These are phyloP conservation scores for Aureobasidium pullulans DNA, from an alignment of 2,329 filamentous ascomycete species.

Conservation along the genomic window DNA sequence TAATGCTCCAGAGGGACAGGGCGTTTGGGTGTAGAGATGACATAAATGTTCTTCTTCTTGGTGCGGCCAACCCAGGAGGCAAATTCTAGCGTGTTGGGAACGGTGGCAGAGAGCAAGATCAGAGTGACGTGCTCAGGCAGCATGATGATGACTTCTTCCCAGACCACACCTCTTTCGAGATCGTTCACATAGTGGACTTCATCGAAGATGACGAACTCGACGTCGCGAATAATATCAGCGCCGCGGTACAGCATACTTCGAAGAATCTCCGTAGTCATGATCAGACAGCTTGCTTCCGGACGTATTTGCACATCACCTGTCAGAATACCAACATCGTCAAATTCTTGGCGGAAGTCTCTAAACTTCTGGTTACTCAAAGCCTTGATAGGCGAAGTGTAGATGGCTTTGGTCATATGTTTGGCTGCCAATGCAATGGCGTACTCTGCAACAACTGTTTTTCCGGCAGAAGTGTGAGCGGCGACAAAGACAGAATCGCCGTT, in stretches of 20 bases:
- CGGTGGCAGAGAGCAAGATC: conserved; percentile 89
- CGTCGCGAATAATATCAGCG: conserved; percentile 90
- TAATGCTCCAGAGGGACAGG: conserved; percentile 95
- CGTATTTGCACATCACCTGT: conserved; percentile 98
- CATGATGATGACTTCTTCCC: conserved; percentile 99
- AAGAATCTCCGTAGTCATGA: conserved; percentile 98
- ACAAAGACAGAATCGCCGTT: conserved; percentile 97
- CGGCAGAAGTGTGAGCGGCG: conserved; percentile 92
- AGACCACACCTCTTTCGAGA: conserved; percentile 88
- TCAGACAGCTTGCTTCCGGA: conserved; percentile 92
- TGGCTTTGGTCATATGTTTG: conserved; percentile 99
- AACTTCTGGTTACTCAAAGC: conserved; percentile 98
- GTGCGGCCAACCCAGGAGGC: conserved; percentile 97
- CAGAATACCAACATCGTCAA: conserved; percentile 93
- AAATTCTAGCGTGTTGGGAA: conserved; percentile 96
- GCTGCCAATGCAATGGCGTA: conserved; percentile 93
- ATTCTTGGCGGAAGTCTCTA: conserved; percentile 80
- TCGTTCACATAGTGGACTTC: conserved; percentile 99
- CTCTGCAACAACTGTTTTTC: conserved; percentile 96
- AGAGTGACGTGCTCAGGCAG: conserved; percentile 93
- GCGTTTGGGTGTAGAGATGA: conserved; percentile 93
- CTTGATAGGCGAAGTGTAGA: conserved; percentile 98
- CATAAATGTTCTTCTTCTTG: conserved; percentile 98
- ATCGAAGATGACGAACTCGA: conserved; percentile 98
- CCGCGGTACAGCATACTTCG: conserved; percentile 97